Base-by-base conservation (phyloP, 2,329 filamentous ascomycete genomes). In the Penicillium glabrum region DNA sequence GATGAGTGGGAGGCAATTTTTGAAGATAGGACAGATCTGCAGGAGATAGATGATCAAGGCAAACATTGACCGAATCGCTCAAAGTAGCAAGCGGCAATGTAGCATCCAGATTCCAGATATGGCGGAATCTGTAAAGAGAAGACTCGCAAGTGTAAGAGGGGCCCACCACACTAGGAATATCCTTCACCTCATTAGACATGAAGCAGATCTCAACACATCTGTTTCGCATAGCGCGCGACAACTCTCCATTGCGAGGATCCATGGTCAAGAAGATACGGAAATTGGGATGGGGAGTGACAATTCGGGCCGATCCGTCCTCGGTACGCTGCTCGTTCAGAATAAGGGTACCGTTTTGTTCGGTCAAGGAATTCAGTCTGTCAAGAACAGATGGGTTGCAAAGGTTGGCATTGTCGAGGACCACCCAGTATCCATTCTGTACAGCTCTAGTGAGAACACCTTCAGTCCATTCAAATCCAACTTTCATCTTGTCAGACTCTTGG, bases 191-290 rank as follows among this genome's bases (percentile, higher is more conserved):
- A 1, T 75, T 74, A 5, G 77, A 69, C 60, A 86, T 81, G 46
- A 99, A 80, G 67, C 88, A 95, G 10, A 99, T 89, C 74, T 99
- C 96, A 26, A 97, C 83, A 48, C 92, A 92, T 72, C 95, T 86
- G 75, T 99, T 99, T 56, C 96, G 84, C 95, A 99, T 99, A 0
- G 95, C 95, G 61, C 95, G 85, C 3, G 95, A 99, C 9, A 99
- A 81, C 73, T 99, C 95, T 19, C 95, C 96, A 72, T 96, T 90
- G 49, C 88, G 86, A 46, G 95, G 88, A 72, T 99, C 93, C 79
- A 96, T 89, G 0, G 93, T 98, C 71, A 99, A 79, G 75, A 99
- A 98, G 21, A 99, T 86, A 56, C 93, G 85, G 75, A 99, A 99
- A 59, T 91, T 85, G 0, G 89, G 83, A 76, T 98, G 93, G 14